Evolutionary conservation across 2,329 filamentous ascomycete genomes (phyloP).

Genomic region (Cladophialophora carrionii): DNA sequence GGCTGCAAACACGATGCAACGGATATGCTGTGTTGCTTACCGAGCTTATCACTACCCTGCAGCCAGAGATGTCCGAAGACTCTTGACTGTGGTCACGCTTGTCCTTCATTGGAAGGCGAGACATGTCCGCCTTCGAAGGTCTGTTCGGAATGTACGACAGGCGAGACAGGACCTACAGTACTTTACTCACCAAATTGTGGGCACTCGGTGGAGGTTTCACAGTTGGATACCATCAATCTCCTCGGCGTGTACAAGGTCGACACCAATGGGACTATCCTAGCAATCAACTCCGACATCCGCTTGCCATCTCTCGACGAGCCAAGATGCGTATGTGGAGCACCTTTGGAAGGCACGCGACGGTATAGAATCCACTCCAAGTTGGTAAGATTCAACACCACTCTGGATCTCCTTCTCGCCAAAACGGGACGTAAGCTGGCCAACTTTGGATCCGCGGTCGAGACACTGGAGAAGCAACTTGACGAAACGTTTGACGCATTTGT

Average conservation of each 20-base stretch:
- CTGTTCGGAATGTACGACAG: slow-evolving; percentile 30
- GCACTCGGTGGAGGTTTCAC: slow-evolving; percentile 27
- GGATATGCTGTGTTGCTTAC: slow-evolving; percentile 33
- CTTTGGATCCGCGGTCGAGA: slow-evolving; percentile 32
- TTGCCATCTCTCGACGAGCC: slow-evolving; percentile 17
- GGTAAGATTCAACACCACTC: slow-evolving; percentile 20
- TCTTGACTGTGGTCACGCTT: slow-evolving; percentile 34
- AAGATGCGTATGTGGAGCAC: slow-evolving; percentile 35
- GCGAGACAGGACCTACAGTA: slow-evolving; percentile 4
- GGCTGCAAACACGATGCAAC: slow-evolving; percentile 28
- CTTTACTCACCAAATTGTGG: slow-evolving; percentile 30
- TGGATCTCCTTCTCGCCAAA: slow-evolving; percentile 37
- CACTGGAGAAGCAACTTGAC: slow-evolving; percentile 27
- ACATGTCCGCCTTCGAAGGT: slow-evolving; percentile 20
- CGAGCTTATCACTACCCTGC: slow-evolving; percentile 27
- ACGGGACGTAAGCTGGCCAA: slow-evolving; percentile 34
- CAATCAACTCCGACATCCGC: background rate
- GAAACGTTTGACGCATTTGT: slow-evolving; percentile 33
- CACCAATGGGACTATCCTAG: slow-evolving; percentile 10
- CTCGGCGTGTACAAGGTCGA: slow-evolving; percentile 14
- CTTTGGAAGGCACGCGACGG: slow-evolving; percentile 26
- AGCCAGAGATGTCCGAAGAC: slow-evolving; percentile 23
- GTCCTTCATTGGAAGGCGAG: slow-evolving; percentile 34
- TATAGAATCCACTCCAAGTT: slow-evolving; percentile 36
- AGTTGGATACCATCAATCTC: slow-evolving; percentile 31